Evolutionary conservation across 768 basidiomycete genomes (phyloP), one percentile per base, ranked within the genome.

Genomic region (Auricularia sp.): DNA sequence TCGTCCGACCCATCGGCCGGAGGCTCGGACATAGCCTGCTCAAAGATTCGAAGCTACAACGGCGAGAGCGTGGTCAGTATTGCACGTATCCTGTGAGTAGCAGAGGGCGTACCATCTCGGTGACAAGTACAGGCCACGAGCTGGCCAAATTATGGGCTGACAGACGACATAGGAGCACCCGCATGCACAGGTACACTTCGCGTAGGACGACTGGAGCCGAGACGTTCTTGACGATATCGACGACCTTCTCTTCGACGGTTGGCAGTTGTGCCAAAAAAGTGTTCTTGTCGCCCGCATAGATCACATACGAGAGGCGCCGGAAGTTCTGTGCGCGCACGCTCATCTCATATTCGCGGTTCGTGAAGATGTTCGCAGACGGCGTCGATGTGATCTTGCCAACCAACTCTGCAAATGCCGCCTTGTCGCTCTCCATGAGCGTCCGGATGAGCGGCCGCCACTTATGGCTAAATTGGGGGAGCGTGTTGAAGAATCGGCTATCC

Each of bases 81-180:
- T 42, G 42, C 61, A 42, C 37, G 21, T 33, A 24, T 13, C n/a
- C 37, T 21, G 29, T 29, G 39, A 11, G 3, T 3, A 36, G 1
- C 14, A 33, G 4, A 29, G 8, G 61, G 56, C 83, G 65, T 70
- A 92, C 93, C 71, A 99, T 77, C 77, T 99, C 97, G 1, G 94
- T 92, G 68, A 98, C 73, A 54, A 99, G 82, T 54, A 96, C 90
- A 0, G 97, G 96, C 96, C 97, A 98, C 75, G 98, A 92, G 69
- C 94, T 95, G 8, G 90, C 88, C 71, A 99, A 73, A 71, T 96
- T 97, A 71, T 95, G 92, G 2, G 90, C 83, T 3, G 92, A 91
- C 62, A 98, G 81, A 16, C 97, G 86, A 72, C 93, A 98, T 56
- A 98, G 81, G 21, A 98, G 76, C 2, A 98, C 90, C 11, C 97